phyloP scores from a whole-genome alignment of 345 rosid species.

The Luvunga scandens region DNA sequence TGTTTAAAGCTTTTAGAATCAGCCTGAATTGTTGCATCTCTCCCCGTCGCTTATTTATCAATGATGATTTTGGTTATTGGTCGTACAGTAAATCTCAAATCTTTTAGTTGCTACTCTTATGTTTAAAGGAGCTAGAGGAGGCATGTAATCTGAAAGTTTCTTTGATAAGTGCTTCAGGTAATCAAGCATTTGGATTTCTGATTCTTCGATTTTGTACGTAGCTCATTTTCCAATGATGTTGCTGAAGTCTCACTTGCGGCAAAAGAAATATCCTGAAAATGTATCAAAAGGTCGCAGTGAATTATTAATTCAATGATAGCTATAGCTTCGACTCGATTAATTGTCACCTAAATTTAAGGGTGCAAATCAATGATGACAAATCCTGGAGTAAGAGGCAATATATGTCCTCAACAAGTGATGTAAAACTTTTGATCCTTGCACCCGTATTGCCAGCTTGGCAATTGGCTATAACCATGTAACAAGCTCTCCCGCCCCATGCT shows the following conservation, averaged over 20 bases:
- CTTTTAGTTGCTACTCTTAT: constrained; percentile 17
- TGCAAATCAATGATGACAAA: no score
- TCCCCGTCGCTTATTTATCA: constrained; percentile 23
- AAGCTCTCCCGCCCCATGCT: no score
- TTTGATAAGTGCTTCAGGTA: constrained; percentile 10
- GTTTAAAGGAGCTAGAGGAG: constrained; percentile 17
- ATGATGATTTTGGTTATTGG: constrained; percentile 13
- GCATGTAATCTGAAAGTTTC: constrained; percentile 18
- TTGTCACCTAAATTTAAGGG: no score
- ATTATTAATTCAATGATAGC: background rate
- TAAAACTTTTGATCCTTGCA: no score
- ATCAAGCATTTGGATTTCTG: constrained; percentile 4
- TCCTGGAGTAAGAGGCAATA: no score
- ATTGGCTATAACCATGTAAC: no score
- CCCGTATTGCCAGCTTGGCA: no score
- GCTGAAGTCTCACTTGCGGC: no score
- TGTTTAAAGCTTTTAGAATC: constrained; percentile 3
- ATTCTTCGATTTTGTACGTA: constrained; percentile 6
- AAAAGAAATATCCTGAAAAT: no score
- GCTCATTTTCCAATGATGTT: no score
- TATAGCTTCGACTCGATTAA: background rate
- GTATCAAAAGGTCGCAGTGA: no score
- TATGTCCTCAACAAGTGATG: no score
- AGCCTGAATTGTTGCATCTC: constrained; percentile 20
- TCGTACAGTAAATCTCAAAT: constrained; percentile 14